Evolutionary conservation across 1,284 basidiomycete genomes (phyloP), one percentile per base, ranked within the genome.

Genomic region (Austroboletus rostrupii): DNA sequence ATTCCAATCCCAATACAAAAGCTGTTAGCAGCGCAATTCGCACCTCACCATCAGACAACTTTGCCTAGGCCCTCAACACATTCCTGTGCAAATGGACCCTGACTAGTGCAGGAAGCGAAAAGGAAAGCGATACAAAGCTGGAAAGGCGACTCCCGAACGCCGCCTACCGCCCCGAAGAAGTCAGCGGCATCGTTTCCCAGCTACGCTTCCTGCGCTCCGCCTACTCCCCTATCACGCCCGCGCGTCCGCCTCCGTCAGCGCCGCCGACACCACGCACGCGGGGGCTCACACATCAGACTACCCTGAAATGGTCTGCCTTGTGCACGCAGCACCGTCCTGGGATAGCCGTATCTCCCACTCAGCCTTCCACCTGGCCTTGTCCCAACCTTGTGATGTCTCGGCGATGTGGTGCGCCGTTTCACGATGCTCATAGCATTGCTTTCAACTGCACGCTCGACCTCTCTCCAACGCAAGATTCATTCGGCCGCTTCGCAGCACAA

Each of bases 391-490:
- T 26, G 59, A 49, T 47, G 60, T 55, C 42, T 62, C 59, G 26
- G 59, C 46, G n/a, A 61, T 49, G 48, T 51, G 49, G 14, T 50
- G 47, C n/a, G 53, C 43, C 3, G 51, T 66, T 50, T 69, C 67
- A 3, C 64, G 67, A 48, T 54, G 64, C 44, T 45, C 36, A 43
- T 46, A 42, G 64, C 61, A 29, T 74, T 64, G 43, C 59, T 60
- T 48, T 66, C 66, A 14, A 78, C 75, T 6, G 75, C 74, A 31
- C 74, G 72, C 57, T 86, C 81, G 28, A 84, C 76, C 60, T 86
- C 83, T 39, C 81, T 72, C 85, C 85, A 87, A 32, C 77, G 75
- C 50, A 87, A 61, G 64, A 86, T 87, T n/a, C 85, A 75, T 44
- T 84, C 80, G 0, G 79, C 74, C 1, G 81, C 81, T 60, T 87